A percentile compares a stretch with the other conserved stretches of the same genome.
Evolutionary conservation across 2,329 filamentous ascomycete genomes (phyloP).

Genomic region (Alternaria gaisen): DNA sequence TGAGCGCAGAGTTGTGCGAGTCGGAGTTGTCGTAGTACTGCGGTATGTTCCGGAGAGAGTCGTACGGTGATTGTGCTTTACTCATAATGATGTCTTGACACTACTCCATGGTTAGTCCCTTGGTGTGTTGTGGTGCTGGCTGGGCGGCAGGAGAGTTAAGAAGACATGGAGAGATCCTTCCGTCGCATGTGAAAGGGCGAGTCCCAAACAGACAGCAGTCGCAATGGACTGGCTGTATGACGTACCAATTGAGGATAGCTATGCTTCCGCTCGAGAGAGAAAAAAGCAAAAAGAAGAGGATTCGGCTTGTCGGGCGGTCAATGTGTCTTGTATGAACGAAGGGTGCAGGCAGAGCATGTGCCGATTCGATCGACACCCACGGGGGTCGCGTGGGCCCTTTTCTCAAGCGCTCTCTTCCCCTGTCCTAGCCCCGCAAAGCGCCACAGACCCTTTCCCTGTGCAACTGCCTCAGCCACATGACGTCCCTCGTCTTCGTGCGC

Average conservation of each 20-base stretch:
- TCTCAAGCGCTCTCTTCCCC: constrained; percentile 9
- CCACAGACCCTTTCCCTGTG: constrained; percentile 21
- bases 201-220: neutral
- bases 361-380: constrained; percentile 8
- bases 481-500: constrained; percentile 11
- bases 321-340: neutral
- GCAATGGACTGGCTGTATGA: neutral
- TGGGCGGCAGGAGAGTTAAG: neutral
- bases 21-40: constrained; percentile 80
- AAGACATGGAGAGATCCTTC: constrained; percentile 4
- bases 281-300: neutral
- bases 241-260: constrained; percentile 5
- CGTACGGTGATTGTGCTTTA: constrained; percentile 40
- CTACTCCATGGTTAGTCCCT: constrained; percentile 17
- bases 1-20: constrained; percentile 79
- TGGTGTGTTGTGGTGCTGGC: neutral
- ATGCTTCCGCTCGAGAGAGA: neutral
- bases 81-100: constrained; percentile 29
- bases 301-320: neutral
- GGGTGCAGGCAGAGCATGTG: constrained; percentile 8
- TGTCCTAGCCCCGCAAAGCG: constrained; percentile 25
- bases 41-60: constrained; percentile 67
- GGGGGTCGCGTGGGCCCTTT: constrained; percentile 28
- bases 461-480: constrained; percentile 20
- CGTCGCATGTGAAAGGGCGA: constrained; percentile 20